Evolutionary conservation across 768 basidiomycete species (phyloP).

Genomic region (Naganishia kalamii): DNA sequence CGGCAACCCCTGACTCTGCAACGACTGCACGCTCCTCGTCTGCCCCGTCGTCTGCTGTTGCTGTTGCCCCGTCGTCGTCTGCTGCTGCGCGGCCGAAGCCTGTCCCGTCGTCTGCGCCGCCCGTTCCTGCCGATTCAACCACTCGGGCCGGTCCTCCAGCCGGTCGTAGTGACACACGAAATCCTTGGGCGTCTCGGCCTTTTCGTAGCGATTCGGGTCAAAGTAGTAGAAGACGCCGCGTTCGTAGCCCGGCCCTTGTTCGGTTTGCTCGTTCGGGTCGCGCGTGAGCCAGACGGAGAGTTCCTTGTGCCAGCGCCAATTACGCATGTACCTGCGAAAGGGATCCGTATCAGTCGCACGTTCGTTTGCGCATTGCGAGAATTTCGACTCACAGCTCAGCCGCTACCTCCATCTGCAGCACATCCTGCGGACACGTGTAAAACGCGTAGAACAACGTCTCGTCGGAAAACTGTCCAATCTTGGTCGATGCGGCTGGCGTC

Average conservation of each 20-base stretch:
- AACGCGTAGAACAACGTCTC: slow-evolving; percentile 98
- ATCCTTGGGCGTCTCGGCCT: slow-evolving; percentile 38
- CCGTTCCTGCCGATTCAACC: slow-evolving; percentile 1
- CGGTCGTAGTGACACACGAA: slow-evolving; percentile 26
- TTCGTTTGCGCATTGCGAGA: neutral
- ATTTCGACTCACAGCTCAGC: slow-evolving; percentile 74
- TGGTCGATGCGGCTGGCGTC: slow-evolving; percentile 62
- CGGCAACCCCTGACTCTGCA: too few species aligned
- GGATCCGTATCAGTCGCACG: neutral
- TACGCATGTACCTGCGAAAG: slow-evolving; percentile 71
- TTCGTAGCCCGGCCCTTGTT: slow-evolving; percentile 53
- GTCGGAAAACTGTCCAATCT: slow-evolving; percentile 63
- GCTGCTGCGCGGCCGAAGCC: neutral
- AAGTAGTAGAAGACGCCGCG: slow-evolving; percentile 85
- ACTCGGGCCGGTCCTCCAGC: slow-evolving; percentile 24
- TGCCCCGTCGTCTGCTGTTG: neutral
- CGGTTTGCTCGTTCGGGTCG: slow-evolving; percentile 58
- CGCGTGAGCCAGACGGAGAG: slow-evolving; percentile 81
- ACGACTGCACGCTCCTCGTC: neutral
- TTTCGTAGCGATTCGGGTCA: slow-evolving; percentile 35
- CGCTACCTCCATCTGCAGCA: slow-evolving; percentile 78
- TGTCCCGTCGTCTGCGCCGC: neutral
- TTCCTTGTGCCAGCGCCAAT: slow-evolving; percentile 95
- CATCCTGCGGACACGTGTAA: slow-evolving; percentile 86
- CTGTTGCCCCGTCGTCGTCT: neutral